A percentile compares a stretch with the other conserved stretches of the same genome.
Conservation (phyloP, 78 protist genomes). For the Polysphondylium violaceum region DNA sequence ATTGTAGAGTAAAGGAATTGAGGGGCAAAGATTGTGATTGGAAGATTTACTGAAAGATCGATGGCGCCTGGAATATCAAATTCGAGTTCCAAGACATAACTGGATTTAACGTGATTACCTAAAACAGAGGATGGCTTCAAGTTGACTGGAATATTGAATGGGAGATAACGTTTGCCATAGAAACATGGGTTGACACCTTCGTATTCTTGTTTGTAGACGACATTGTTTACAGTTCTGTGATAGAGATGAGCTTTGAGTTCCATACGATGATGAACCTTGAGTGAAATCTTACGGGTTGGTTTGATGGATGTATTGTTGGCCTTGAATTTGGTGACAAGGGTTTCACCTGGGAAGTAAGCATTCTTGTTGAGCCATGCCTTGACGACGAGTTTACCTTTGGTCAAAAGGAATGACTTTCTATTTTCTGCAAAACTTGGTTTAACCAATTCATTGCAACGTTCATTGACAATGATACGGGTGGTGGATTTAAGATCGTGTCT, state of each 20-base stretch:
- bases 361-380: slow-evolving; percentile 73
- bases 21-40: slow-evolving; percentile 73
- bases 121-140: slow-evolving; percentile 45
- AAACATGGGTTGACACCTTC: slow-evolving; percentile 72
- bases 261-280: slow-evolving; percentile 51
- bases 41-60: slow-evolving; percentile 32
- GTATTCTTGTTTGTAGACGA: slow-evolving; percentile 50
- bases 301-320: slow-evolving; percentile 51
- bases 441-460: slow-evolving; percentile 40
- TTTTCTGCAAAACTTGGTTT: slow-evolving; percentile 62
- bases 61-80: slow-evolving; percentile 75
- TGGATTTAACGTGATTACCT: slow-evolving; percentile 39
- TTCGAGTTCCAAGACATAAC: slow-evolving; percentile 28
- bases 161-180: slow-evolving; percentile 73
- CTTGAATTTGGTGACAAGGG: slow-evolving; percentile 30
- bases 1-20: slow-evolving; percentile 62
- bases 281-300: slow-evolving; percentile 48
- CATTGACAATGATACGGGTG: slow-evolving; percentile 49
- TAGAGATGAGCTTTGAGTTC: slow-evolving; percentile 44
- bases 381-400: slow-evolving; percentile 60
- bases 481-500: slow-evolving; percentile 44
- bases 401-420: slow-evolving; percentile 40
- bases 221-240: slow-evolving; percentile 23
- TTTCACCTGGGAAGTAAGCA: slow-evolving; percentile 79
- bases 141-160: slow-evolving; percentile 65